Evolutionary conservation across 495 filamentous ascomycete species (phyloP).

Genomic region (Hyaloscypha bicolor): DNA sequence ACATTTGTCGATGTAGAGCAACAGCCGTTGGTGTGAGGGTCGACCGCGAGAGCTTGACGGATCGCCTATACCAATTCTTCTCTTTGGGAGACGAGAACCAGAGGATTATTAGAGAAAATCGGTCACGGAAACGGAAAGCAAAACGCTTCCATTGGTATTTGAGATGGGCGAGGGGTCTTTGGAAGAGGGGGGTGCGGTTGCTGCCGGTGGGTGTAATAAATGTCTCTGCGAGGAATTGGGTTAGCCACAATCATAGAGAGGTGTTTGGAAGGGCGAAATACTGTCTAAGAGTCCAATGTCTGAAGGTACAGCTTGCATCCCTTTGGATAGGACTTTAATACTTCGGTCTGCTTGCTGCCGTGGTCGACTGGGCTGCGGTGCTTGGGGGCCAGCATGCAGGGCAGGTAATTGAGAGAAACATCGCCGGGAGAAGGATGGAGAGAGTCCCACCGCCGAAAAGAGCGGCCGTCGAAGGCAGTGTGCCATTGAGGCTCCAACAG

Average conservation of each 20-base stretch:
- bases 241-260: constrained; percentile 5
- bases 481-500: constrained; percentile 22
- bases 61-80: constrained; percentile 8
- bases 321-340: constrained; percentile 39
- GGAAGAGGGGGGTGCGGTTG: constrained; percentile 59
- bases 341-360: constrained; percentile 41
- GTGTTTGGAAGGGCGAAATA: constrained; percentile 13
- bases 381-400: not conserved
- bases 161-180: constrained; percentile 44
- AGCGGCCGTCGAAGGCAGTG: constrained; percentile 29
- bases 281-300: constrained; percentile 58
- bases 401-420: constrained; percentile 25
- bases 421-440: constrained; percentile 17
- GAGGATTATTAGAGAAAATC: constrained; percentile 19
- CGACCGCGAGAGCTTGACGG: constrained; percentile 42
- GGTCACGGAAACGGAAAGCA: constrained; percentile 3
- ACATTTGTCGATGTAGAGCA: constrained; percentile 68
- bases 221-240: constrained; percentile 42
- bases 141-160: constrained; percentile 40
- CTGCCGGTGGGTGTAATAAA: constrained; percentile 60
- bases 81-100: constrained; percentile 18
- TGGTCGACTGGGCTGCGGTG: not conserved
- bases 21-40: constrained; percentile 52
- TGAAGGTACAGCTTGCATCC: constrained; percentile 41
- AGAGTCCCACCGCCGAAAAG: constrained; percentile 8